Evolutionary conservation across 768 basidiomycete genomes (phyloP), one percentile per base, ranked within the genome.

Genomic region (Polyporus arcularius): DNA sequence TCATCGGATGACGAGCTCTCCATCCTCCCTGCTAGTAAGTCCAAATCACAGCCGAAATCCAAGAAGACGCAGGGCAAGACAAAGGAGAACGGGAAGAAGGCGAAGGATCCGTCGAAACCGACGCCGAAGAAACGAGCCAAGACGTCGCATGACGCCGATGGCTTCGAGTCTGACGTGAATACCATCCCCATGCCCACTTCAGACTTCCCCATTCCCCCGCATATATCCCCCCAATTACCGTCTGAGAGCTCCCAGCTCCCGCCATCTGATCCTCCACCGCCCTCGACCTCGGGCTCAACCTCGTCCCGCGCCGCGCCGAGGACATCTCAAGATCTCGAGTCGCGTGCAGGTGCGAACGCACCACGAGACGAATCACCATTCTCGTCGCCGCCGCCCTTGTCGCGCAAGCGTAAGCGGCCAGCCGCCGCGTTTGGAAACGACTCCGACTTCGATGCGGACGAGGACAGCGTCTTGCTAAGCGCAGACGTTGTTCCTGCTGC

Each of bases 1-100:
- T 64, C 61, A 6, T 69, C 71, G 1, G 73, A 75, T 6, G 73
- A 75, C 18, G 73, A 73, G 26, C 48, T 73, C 12, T 52, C 63
- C 5, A 41, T 67, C n/a, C 57, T 65, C 2, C 68, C 66, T 31
- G 6, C 41, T 4, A 47, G 31, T 16, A 65, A 60, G 41, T 26
- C 47, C 2, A 64, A 45, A 50, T 10, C 55, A 14, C 53, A 55
- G n/a, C 26, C 63, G 11, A 62, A 63, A 49, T 21, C 60, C 6
- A 66, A 68, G 53, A 62, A 58, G 56, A 40, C 38, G 39, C 57
- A 57, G 57, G 50, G 42, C 14, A 64, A 62, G 53, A 28, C 52
- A 9, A 67, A 64, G 55, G 30, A 57, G 11, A 64, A 55, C 47
- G 18, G 16, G 9, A 26, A 57, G 11, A 64, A 55, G 54, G 18